Evolutionary conservation across 352 stramenopile genomes (phyloP).

Genomic region (Blastocystis sp.): DNA sequence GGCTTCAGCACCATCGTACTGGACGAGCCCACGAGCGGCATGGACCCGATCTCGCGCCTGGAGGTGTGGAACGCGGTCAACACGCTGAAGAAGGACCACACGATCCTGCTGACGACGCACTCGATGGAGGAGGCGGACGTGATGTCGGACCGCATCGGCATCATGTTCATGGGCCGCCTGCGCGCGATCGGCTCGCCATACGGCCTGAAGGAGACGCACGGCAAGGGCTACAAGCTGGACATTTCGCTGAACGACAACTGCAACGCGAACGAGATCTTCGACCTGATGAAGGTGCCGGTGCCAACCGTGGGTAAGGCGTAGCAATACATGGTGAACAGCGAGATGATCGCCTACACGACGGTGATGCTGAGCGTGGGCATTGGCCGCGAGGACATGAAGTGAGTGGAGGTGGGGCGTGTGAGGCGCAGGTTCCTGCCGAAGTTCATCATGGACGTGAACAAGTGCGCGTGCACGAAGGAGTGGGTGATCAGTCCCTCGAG

Average conservation of each 20-base stretch:
- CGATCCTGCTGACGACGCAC: conserved; percentile 65
- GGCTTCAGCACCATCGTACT: conserved; percentile 58
- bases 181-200: conserved; percentile 42
- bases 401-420: background rate
- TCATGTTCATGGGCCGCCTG: conserved; percentile 68
- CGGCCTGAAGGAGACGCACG: conserved; percentile 50
- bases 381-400: conserved; percentile 16
- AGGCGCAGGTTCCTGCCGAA: background rate
- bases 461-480: conserved; percentile 32
- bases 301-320: background rate
- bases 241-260: conserved; percentile 24
- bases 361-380: conserved; percentile 14
- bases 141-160: conserved; percentile 59
- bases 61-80: conserved; percentile 67
- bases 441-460: conserved; percentile 40
- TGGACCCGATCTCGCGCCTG: conserved; percentile 67
- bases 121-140: conserved; percentile 69
- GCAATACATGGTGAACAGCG: conserved; percentile 47
- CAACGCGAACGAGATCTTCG: conserved; percentile 47
- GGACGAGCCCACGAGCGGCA: conserved; percentile 70
- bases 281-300: background rate
- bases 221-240: conserved; percentile 57
- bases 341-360: conserved; percentile 43
- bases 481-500: conserved; percentile 46
- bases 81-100: conserved; percentile 67